Base-by-base conservation (phyloP, 176 grass and related monocot species). In the maize (Zea mays) region DNA sequence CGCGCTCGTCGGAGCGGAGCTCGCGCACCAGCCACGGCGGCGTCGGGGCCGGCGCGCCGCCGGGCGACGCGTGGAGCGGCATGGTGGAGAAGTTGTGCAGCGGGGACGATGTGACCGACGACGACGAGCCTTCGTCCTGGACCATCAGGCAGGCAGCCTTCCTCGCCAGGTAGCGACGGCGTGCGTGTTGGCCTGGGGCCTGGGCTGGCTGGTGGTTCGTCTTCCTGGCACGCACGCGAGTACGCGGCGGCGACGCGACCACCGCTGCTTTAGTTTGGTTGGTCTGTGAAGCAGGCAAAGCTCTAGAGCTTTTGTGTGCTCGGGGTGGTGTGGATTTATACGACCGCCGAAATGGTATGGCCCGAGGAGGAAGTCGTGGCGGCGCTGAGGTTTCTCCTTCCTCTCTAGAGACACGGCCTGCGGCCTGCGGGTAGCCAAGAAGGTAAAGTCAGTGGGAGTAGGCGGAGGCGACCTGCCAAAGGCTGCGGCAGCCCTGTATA, bases 1-100 rank as follows among this genome's bases (percentile, higher is more conserved):
- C 96, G 6, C 96, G 90, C 76, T 96, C 92, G 69, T 99, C 96
- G 20, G 96, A 96, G 0, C 87, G 87, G 14, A 99, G 88, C 81
- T 99, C 88, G 1, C 88, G 81, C 1, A 84, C 43, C 52, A 86
- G 66, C 76, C 84, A 87, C 0, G 79, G 86, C 34, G 85, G 76
- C 4, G 68, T 20, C 14, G 81, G n/a, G 14, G 77, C 6, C 4
- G 82, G 17, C 2, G 84, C 16, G 5, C 65, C 40, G 88, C 3
- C 10, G 45, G 58, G 58, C 9, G 88, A 57, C 17, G 54, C n/a
- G 8, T 89, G 86, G 21, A 93, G 85, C 3, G 91, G 91, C 88
- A 93, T 85, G 75, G 75, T 81, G 77, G 91, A 93, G 88, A 90
- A 90, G 92, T 69, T 91, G 15, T 91, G 92, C 0, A 94, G 86